Base-by-base conservation (phyloP, 306 rosid genomes). In the Ormosia emarginata region DNA sequence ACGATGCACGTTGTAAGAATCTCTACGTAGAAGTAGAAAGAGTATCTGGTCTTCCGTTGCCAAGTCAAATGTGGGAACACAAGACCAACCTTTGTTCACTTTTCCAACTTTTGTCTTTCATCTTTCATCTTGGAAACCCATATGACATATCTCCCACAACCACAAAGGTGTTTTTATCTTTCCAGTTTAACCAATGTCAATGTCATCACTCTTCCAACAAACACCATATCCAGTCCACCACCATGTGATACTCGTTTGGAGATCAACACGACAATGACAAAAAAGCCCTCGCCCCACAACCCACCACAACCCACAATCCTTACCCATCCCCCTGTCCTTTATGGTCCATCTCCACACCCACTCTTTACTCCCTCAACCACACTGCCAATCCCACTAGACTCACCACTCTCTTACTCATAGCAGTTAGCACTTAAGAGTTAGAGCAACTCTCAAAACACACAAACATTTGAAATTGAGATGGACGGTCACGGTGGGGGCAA, bases 211-310 rank as follows among this genome's bases (percentile, higher is more conserved):
- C 2, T 1, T 1, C 14, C 64, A 56, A 6, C 36, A 18, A 7
- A 1, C 6, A 32, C 37, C 66, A 61, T 30, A 32, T 32, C 40
- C 40, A 59, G 43, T 30, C 13, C 67, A 64, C 61, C 4, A 7
- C 73, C 81, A 82, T 39, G 86, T 82, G 82, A 46, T 68, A 40
- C 82, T 82, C 78, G 78, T 77, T 77, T 40, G 3, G 17, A 8
- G 1, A 41, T 8, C 2, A 41, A 3, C 33, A 13, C 0, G 1
- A 0, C 5, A 76, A 55, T 85, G 32, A 71, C 88, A 11, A 29
- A 44, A 71, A 34, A 15, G 1, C 85, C 85, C 88, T 34, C n/a
- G 0, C 3, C 41, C 55, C 8, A 3, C 8, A 4, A 0, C 58
- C 2, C 3, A 3, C 55, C 8, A 3, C 8, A 4, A 0, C 58